phyloP scores from a whole-genome alignment of 2,329 filamentous ascomycete genomes.

The Curvularia verruculosa region DNA sequence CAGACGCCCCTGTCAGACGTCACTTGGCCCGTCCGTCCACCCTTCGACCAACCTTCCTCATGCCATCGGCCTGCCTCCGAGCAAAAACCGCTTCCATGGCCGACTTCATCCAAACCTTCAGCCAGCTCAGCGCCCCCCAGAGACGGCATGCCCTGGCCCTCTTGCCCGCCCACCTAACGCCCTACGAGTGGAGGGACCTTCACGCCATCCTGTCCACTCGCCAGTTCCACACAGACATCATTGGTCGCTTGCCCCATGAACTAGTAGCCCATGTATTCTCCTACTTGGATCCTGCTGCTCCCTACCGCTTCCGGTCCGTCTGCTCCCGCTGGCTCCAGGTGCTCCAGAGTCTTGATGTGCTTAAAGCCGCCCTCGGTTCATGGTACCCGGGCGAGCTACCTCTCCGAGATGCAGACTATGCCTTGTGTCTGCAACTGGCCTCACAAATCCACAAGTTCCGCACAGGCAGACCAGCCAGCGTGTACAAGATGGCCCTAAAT shows the following conservation, averaged over 20 bases:
- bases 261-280: conserved; percentile 45
- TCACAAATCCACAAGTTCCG: conserved; percentile 35
- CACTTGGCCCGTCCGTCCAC: conserved; percentile 2
- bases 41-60: conserved; percentile 10
- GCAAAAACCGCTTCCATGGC: conserved; percentile 5
- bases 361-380: conserved; percentile 23
- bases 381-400: conserved; percentile 32
- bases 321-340: conserved; percentile 41
- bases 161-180: conserved; percentile 33
- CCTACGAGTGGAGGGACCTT: conserved; percentile 41
- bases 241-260: conserved; percentile 48
- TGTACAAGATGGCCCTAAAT: conserved; percentile 1
- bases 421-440: conserved; percentile 27
- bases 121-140: conserved; percentile 17
- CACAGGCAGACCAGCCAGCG: conserved; percentile 19
- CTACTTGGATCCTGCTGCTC: conserved; percentile 39
- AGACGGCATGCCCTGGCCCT: conserved; percentile 32
- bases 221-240: conserved; percentile 43
- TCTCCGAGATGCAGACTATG: conserved; percentile 22
- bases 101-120: conserved; percentile 28
- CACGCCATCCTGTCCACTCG: conserved; percentile 23
- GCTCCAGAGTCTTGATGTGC: conserved; percentile 34
- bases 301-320: conserved; percentile 41
- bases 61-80: conserved; percentile 6
- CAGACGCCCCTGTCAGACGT: conserved; percentile 6